A percentile compares a stretch with the other conserved stretches of the same genome.
Evolutionary conservation across 768 basidiomycete species (phyloP).

Genomic region (Leccinum variicolor): DNA sequence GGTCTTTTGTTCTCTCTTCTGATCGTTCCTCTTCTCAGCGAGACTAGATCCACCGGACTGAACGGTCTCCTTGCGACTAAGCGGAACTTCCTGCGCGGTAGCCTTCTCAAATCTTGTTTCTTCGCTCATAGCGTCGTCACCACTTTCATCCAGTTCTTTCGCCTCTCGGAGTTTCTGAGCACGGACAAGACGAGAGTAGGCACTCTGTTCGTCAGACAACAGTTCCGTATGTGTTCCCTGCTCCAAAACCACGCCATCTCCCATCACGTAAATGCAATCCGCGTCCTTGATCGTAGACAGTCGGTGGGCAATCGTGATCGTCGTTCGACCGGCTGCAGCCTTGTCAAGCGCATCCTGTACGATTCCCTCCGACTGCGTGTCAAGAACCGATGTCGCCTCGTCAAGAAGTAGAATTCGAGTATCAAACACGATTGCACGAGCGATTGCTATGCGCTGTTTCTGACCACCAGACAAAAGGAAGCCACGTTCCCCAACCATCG

Average conservation of each 20-base stretch:
- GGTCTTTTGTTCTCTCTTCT: too few relatives aligned
- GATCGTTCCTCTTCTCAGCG: too few relatives aligned
- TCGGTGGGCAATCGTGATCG: too few relatives aligned
- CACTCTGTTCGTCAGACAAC: constrained; percentile 51
- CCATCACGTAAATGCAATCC: constrained; percentile 85
- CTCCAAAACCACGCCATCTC: constrained; percentile 79
- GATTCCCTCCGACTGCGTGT: too few relatives aligned
- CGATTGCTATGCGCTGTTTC: constrained; percentile 87
- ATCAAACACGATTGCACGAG: constrained; percentile 73
- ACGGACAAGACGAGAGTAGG: constrained; percentile 73
- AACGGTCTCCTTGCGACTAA: too few relatives aligned
- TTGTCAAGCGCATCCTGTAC: too few relatives aligned
- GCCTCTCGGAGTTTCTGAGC: constrained; percentile 76
- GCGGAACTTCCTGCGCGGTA: too few relatives aligned
- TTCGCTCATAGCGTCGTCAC: constrained; percentile 19
- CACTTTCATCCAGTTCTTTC: constrained; percentile 29
- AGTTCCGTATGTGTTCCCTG: constrained; percentile 75
- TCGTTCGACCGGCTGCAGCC: too few relatives aligned
- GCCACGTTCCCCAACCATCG: constrained; percentile 85
- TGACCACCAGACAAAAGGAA: constrained; percentile 87
- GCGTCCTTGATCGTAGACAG: constrained; percentile 81
- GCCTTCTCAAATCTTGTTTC: too few relatives aligned
- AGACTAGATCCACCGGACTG: too few relatives aligned
- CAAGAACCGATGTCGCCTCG: too few relatives aligned
- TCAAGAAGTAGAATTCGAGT: too few relatives aligned